phyloP scores from a whole-genome alignment of 2,329 filamentous ascomycete genomes.

The Ophiostoma himal-ulmi region DNA sequence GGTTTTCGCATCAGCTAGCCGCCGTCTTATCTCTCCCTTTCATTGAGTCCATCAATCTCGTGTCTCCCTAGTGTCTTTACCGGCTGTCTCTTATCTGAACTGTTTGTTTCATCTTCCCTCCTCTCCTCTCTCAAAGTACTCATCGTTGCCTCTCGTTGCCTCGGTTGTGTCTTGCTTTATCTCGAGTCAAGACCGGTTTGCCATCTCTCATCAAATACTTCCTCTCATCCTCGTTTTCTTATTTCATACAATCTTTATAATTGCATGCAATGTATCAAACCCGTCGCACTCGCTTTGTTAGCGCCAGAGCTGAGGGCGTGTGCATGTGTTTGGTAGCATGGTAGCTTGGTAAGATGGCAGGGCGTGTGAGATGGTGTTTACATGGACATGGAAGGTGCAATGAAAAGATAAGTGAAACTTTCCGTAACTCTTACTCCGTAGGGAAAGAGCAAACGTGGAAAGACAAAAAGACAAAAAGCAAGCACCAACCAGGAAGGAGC shows the following conservation, averaged over 20 bases:
- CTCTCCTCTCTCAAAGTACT: not conserved
- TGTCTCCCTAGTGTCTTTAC: not conserved
- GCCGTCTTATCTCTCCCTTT: not conserved
- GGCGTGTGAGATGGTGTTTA: not conserved
- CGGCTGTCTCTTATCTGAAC: not conserved
- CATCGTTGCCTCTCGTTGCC: not conserved
- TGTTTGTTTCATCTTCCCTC: not conserved
- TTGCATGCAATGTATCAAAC: not conserved
- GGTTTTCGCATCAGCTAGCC: not conserved
- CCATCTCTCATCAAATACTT: not conserved
- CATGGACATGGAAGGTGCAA: constrained; percentile 8
- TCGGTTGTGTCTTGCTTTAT: not conserved
- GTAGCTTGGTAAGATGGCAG: not conserved
- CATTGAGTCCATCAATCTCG: not conserved
- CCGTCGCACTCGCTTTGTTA: not conserved
- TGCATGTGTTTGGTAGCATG: constrained; percentile 1
- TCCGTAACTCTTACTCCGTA: not conserved
- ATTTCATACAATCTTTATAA: not conserved
- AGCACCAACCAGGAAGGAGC: constrained; percentile 11
- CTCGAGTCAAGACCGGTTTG: not conserved
- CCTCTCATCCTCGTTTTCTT: not conserved
- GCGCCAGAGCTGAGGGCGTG: constrained; percentile 20
- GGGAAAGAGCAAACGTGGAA: not conserved
- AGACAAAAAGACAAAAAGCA: not conserved
- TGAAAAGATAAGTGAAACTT: not conserved